These are phyloP conservation scores for Periconia digitata DNA, from an alignment of 2,329 filamentous ascomycete species.

Conservation along the genomic window DNA sequence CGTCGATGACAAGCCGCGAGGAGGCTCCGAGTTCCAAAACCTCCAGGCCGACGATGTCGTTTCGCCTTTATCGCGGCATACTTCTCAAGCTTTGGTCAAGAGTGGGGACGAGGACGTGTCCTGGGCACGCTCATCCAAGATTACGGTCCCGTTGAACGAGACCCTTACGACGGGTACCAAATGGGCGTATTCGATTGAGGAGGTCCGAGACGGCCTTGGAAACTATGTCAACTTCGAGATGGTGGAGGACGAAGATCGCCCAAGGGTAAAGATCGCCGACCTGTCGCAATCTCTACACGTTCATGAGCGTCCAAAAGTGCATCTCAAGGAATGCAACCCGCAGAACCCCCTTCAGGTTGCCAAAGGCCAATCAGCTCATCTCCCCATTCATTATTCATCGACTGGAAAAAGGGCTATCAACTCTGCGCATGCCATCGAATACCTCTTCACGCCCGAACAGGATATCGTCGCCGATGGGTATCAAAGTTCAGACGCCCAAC, in stretches of 20 bases:
- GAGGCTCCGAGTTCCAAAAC: conserved; percentile 82
- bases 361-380: conserved; percentile 65
- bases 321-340: conserved; percentile 73
- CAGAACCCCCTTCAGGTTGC: conserved; percentile 81
- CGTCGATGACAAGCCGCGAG: conserved; percentile 79
- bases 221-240: conserved; percentile 78
- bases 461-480: conserved; percentile 70
- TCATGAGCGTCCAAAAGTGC: conserved; percentile 78
- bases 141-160: conserved; percentile 86
- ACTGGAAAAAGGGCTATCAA: conserved; percentile 61
- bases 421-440: conserved; percentile 72
- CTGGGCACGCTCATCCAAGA: conserved; percentile 76
- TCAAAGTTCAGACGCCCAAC: conserved; percentile 58
- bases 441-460: conserved; percentile 77
- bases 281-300: conserved; percentile 80
- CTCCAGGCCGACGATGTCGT: conserved; percentile 85
- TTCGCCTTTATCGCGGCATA: conserved; percentile 71
- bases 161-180: conserved; percentile 76
- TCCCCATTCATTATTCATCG: conserved; percentile 73
- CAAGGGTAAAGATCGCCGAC: conserved; percentile 60
- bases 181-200: conserved; percentile 89
- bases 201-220: conserved; percentile 87
- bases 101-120: conserved; percentile 66
- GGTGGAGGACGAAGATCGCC: conserved; percentile 64
- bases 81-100: conserved; percentile 59